Evolutionary conservation across 352 stramenopile genomes (phyloP).

Genomic region (Globisporangium perplexum): DNA sequence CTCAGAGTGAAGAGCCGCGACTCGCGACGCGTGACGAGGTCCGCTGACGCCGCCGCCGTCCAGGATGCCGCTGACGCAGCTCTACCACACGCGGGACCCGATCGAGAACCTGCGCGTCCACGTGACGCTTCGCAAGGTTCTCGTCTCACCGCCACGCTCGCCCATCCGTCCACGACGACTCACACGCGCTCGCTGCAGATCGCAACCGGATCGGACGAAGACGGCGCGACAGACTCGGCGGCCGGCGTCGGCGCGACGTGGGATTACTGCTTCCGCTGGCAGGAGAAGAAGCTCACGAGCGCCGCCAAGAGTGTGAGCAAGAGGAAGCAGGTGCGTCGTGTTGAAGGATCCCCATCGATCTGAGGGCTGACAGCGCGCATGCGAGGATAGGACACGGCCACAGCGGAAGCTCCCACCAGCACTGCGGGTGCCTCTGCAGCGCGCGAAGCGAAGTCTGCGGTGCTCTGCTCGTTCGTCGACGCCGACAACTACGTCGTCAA

Average conservation of each 20-base stretch:
- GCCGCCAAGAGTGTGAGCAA: not conserved
- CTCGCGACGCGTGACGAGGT: not conserved
- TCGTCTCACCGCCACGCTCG: not conserved
- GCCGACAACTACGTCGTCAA: slow-evolving; percentile 40
- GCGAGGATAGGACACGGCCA: not conserved
- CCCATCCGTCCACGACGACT: too few relatives aligned
- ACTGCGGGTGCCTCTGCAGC: slow-evolving; percentile 2
- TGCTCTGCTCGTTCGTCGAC: slow-evolving; percentile 34
- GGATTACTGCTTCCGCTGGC: slow-evolving; percentile 48
- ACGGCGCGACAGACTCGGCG: not conserved
- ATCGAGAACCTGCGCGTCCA: slow-evolving; percentile 62
- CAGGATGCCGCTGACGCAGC: slow-evolving; percentile 35
- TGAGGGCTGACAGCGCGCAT: slow-evolving; percentile 3
- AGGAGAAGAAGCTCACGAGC: slow-evolving; percentile 33
- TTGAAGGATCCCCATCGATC: not conserved
- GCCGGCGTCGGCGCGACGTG: slow-evolving; percentile 29
- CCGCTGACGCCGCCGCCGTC: not conserved
- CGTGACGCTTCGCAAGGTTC: slow-evolving; percentile 59
- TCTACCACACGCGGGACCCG: slow-evolving; percentile 70
- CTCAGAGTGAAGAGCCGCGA: not conserved
- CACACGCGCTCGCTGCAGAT: slow-evolving; percentile 2
- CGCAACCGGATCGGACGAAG: not conserved
- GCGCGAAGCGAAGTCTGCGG: not conserved
- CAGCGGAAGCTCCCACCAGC: slow-evolving; percentile 3
- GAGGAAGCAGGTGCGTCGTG: slow-evolving; percentile 9